Conservation (phyloP, 2,329 filamentous ascomycete species). For the Sclerotinia borealis region DNA sequence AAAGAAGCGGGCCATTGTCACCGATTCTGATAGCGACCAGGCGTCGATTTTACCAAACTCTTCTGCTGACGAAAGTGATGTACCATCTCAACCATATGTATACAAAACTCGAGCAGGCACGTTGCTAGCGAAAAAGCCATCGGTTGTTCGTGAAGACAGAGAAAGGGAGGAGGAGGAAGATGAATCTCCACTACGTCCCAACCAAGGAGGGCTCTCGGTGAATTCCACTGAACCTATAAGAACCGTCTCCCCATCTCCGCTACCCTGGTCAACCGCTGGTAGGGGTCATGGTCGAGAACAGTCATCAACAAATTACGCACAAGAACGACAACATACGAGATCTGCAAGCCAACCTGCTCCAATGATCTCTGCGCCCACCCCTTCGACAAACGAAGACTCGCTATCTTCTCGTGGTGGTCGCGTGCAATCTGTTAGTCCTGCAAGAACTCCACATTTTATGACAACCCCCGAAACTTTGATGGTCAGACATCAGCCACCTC, state of each 20-base stretch:
- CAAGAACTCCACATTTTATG: slow-evolving; percentile 62
- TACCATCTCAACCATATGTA: slow-evolving; percentile 11
- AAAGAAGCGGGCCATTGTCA: slow-evolving; percentile 23
- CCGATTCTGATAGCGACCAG: slow-evolving; percentile 25
- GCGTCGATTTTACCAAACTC: slow-evolving; percentile 25
- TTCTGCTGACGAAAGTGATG: slow-evolving; percentile 31
- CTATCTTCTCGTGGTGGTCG: slow-evolving; percentile 29
- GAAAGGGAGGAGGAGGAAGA: slow-evolving; percentile 37
- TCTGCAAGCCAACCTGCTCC: slow-evolving; percentile 24
- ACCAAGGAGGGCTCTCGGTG: slow-evolving; percentile 11
- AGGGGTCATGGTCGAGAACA: slow-evolving; percentile 24
- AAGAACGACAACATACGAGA: slow-evolving; percentile 20
- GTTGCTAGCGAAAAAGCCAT: slow-evolving; percentile 37
- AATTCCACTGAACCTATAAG: slow-evolving; percentile 13
- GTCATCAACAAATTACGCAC: slow-evolving; percentile 20
- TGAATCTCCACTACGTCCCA: slow-evolving; percentile 19
- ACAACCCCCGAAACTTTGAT: slow-evolving; percentile 47
- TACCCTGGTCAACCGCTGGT: slow-evolving; percentile 23
- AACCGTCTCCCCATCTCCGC: slow-evolving; percentile 25
- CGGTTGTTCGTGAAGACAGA: slow-evolving; percentile 42
- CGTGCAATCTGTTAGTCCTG: slow-evolving; percentile 50
- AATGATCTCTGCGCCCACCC: slow-evolving; percentile 1
- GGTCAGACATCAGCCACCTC: slow-evolving; percentile 61
- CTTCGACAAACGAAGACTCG: slow-evolving; percentile 17
- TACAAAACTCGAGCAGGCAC: slow-evolving; percentile 22